Base-by-base conservation (phyloP, 352 stramenopile genomes). In the Globisporangium orthogonon region DNA sequence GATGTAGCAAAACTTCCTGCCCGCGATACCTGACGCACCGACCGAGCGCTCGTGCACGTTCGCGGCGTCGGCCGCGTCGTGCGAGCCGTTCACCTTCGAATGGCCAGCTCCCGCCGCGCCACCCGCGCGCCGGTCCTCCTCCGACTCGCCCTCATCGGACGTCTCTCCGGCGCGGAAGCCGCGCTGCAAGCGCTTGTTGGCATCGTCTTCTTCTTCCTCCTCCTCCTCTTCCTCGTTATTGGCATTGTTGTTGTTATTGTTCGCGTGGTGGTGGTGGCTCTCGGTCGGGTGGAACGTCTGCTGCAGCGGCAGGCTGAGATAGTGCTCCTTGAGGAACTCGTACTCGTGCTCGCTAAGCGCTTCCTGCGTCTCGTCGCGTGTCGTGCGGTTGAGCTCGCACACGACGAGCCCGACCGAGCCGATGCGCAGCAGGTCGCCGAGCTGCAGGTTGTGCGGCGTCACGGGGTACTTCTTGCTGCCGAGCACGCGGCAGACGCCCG, bases 331-430 rank as follows among this genome's bases (percentile, higher is more conserved):
- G 46, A 96, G 65, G 59, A 86, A 96, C 50, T 83, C 78, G 47
- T 94, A 91, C 64, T 95, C 86, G 29, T 93, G 76, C 15, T 82
- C 78, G 10, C 71, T 92, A n/a, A 96, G 72, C 53, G 73, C 62
- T 52, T 96, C 83, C 51, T 87, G 70, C 17, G 80, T 85, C 45
- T 78, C 72, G 18, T 94, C 83, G 43, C 68, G 69, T 1, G 66
- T 66, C 0, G 81, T 87, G 59, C 83, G 78, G 62, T 97, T 94
- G 4, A 96, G 43, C 63, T 97, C 89, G 56, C 86, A 95, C 33
- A 97, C 89, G 1, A 97, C 88, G n/a, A 97, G 72, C 3, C 89
- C 89, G 0, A 97, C 89, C 0, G 79, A 95, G n/a, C 89, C 89
- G 49, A 97, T 95, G 23, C 89, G 66, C 28, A 97, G 67, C 35